phyloP scores from a whole-genome alignment of 31 red algal species.

The Odonthalia washingtoniensis region DNA sequence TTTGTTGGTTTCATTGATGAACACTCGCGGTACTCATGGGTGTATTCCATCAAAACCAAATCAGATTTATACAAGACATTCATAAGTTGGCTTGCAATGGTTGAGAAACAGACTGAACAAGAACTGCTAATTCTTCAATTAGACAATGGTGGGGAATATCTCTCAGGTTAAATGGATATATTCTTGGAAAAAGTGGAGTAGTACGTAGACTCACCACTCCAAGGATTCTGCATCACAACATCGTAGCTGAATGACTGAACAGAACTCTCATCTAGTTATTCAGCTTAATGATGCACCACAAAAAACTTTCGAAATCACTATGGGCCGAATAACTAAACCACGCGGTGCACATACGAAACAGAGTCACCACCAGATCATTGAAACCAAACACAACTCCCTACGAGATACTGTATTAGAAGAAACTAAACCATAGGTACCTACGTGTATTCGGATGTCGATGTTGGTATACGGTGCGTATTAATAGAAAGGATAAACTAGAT shows the following conservation, averaged over 20 bases:
- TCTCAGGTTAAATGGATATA: neutral
- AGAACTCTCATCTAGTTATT: conserved; percentile 16
- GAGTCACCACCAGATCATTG: no score
- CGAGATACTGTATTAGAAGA: conserved; percentile 4
- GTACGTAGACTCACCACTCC: neutral
- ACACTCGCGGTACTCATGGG: neutral
- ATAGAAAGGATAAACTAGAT: no score
- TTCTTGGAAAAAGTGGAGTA: neutral
- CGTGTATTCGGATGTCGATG: no score
- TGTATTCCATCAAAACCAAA: conserved; percentile 17
- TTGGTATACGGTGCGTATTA: no score
- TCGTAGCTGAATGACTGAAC: no score
- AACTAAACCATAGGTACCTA: conserved; percentile 36
- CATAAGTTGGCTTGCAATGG: no score
- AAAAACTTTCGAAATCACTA: neutral
- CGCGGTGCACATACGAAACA: no score
- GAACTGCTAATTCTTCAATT: neutral
- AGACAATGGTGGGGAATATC: conserved; percentile 33
- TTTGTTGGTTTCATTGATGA: conserved; percentile 48
- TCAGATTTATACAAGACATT: conserved; percentile 6
- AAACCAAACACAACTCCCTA: conserved; percentile 10
- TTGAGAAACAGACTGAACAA: no score
- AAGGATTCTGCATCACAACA: conserved; percentile 15
- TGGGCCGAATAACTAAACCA: neutral
- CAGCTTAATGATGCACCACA: neutral